phyloP scores from a whole-genome alignment of 306 rosid species.

The Fagus sylvatica region DNA sequence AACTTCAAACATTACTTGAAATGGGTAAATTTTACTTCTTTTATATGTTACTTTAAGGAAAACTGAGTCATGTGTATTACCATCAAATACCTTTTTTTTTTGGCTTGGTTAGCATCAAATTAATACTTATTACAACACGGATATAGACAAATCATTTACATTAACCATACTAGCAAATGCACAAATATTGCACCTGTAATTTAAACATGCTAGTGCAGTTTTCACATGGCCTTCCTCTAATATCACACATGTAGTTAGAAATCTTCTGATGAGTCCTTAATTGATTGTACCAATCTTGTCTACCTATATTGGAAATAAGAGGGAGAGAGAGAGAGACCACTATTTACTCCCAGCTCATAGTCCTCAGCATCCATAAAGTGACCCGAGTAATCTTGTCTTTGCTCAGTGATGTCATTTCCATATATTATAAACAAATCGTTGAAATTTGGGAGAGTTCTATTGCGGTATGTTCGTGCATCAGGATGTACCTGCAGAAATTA shows the following conservation, averaged over 20 bases:
- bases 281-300: background rate
- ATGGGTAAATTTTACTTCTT: background rate
- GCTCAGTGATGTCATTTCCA: constrained; percentile 26
- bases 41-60: background rate
- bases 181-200: background rate
- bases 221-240: background rate
- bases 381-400: constrained; percentile 22
- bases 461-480: constrained; percentile 35
- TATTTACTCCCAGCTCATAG: constrained; percentile 24
- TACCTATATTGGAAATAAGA: background rate
- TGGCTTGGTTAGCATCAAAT: too few relatives aligned
- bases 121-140: too few relatives aligned
- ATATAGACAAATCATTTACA: background rate
- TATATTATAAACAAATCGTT: constrained; percentile 56
- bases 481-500: constrained; percentile 48
- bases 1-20: background rate
- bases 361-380: constrained; percentile 29
- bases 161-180: background rate
- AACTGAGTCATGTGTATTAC: background rate
- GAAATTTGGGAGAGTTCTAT: constrained; percentile 54
- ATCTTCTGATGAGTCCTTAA: background rate
- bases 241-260: background rate
- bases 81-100: too few relatives aligned
- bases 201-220: background rate
- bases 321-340: constrained; percentile 32